Evolutionary conservation across 805 yeast species (phyloP).

Genomic region (Cyberlindnera mississippiensis): DNA sequence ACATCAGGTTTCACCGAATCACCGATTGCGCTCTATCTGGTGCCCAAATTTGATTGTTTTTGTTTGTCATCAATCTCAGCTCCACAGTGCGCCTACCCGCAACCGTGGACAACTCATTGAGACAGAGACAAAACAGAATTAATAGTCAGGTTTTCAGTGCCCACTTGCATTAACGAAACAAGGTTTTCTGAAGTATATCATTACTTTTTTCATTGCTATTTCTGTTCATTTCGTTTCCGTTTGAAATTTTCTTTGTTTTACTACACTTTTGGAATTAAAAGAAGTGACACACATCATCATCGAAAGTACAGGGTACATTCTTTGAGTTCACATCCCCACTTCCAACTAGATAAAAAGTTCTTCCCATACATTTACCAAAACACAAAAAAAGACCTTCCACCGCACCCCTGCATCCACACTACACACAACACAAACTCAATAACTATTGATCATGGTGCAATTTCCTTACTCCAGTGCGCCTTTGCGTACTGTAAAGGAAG

Average conservation of each 20-base stretch:
- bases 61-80: too few relatives aligned
- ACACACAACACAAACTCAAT: not conserved
- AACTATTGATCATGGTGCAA: conserved; percentile 33
- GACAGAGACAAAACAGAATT: too few relatives aligned
- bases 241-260: conserved; percentile 1
- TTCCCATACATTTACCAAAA: not conserved
- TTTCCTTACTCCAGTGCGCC: conserved; percentile 99
- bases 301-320: conserved; percentile 1
- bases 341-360: not conserved
- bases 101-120: not conserved
- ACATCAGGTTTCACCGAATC: not conserved
- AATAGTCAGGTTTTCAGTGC: not conserved
- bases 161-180: not conserved
- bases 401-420: not conserved
- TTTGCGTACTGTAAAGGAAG: conserved; percentile 94
- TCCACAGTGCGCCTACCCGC: too few relatives aligned
- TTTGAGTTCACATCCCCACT: not conserved
- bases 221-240: conserved; percentile 1
- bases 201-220: not conserved
- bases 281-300: not conserved
- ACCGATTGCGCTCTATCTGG: not conserved
- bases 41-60: too few relatives aligned
- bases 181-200: not conserved
- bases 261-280: not conserved
- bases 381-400: conserved; percentile 5